Base-by-base conservation (phyloP, 306 rosid genomes). In the Gleditsia sinensis region DNA sequence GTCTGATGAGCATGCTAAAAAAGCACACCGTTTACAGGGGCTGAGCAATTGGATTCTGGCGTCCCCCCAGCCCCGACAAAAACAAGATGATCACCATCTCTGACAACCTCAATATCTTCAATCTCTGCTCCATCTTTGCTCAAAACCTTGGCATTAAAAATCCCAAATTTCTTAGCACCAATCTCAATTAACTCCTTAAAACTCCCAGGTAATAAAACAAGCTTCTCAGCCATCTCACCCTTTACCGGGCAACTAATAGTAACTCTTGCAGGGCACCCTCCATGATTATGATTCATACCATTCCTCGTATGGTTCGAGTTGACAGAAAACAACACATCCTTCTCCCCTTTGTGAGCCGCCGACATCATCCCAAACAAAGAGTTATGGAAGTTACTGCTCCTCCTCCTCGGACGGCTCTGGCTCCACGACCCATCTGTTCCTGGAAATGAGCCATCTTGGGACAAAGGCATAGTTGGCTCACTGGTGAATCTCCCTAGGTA, bases 321-420 rank as follows among this genome's bases (percentile, higher is more conserved):
- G 69, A 9, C 67, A 19, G 25, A 23, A 19, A 34, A 54, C 24
- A 4, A 3, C 28, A 39, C 30, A 6, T 71, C 90, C 58, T 76
- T 89, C 69, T 88, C 91, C 8, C 85, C 87, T 0, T 80, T 77
- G 40, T 86, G 85, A 5, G 94, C 90, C 20, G 89, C 87, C 1
- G 96, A 88, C 92, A 92, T 95, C 25, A 95, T 78, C 50, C 98
- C 97, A 24, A 95, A 87, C 40, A 95, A 74, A 0, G 96, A 92
- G 81, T 95, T 95, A 66, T 90, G 83, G 56, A 80, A 92, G 81
- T 86, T 92, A 75, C 60, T 85, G 13, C 66, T 79, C 80, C 87
- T 82, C 36, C 97, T 91, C 78, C 98, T 80, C 0, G 93, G 93
- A 3, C 88, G 88, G 71, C 53, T 72, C 10, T 72, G 84, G 27